phyloP scores from a whole-genome alignment of 768 basidiomycete species.

The Serendipita sp. region DNA sequence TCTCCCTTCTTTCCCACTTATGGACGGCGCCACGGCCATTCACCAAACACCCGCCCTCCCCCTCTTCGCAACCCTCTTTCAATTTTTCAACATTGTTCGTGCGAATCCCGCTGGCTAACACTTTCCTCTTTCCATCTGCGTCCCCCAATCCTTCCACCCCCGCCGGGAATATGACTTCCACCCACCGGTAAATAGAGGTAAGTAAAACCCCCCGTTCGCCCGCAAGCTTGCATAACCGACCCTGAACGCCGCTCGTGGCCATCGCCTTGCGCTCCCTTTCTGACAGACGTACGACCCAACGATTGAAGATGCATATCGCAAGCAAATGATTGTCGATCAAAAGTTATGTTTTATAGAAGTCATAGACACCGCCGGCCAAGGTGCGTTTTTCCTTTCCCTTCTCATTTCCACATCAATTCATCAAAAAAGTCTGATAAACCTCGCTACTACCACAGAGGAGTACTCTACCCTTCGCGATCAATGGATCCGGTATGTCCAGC shows the following conservation, averaged over 20 bases:
- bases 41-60: neutral
- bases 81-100: neutral
- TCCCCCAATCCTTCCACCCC: no score
- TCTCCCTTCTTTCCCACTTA: neutral
- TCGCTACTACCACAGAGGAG: slow-evolving; percentile 52
- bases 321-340: slow-evolving; percentile 87
- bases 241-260: slow-evolving; percentile 4
- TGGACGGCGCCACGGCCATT: neutral
- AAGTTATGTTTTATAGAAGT: slow-evolving; percentile 93
- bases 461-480: slow-evolving; percentile 93
- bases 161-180: neutral
- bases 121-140: neutral
- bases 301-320: slow-evolving; percentile 96
- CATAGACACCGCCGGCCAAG: slow-evolving; percentile 95
- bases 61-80: neutral
- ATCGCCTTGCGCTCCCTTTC: slow-evolving; percentile 2
- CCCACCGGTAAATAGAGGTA: neutral
- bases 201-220: neutral
- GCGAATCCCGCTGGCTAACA: neutral
- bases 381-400: slow-evolving; percentile 29
- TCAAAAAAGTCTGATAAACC: slow-evolving; percentile 7
- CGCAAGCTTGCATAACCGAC: neutral
- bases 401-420: slow-evolving; percentile 9
- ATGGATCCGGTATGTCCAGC: slow-evolving; percentile 66
- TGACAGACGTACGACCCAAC: slow-evolving; percentile 88